A percentile compares a stretch with the other conserved stretches of the same genome.
Conservation (phyloP, 202 grass and related monocot genomes). For the Zoysia matrella region DNA sequence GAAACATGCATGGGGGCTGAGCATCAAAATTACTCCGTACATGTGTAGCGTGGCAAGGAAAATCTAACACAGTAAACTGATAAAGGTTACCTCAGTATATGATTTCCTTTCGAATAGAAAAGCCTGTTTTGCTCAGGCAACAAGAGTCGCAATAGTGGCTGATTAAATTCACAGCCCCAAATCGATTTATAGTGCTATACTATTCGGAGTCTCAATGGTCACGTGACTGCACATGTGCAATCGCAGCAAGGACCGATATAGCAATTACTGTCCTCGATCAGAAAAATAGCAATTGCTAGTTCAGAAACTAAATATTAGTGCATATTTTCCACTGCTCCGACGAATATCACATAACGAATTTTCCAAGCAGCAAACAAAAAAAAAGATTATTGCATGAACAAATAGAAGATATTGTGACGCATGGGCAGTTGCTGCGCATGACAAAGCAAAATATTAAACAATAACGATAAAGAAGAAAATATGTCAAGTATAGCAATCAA, state of each 20-base stretch:
- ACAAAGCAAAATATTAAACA: too few species aligned
- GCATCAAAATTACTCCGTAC: too few species aligned
- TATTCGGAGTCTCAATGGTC: not conserved
- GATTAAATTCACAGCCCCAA: not conserved
- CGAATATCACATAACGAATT: not conserved
- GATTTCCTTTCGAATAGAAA: not conserved
- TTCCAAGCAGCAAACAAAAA: not conserved
- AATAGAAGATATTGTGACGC: not conserved
- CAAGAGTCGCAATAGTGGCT: not conserved
- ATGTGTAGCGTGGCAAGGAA: not conserved
- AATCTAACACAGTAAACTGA: not conserved
- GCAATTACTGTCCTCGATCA: not conserved
- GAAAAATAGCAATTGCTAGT: not conserved
- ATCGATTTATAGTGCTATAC: not conserved
- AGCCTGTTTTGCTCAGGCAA: not conserved
- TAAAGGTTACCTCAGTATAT: not conserved
- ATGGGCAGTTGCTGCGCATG: not conserved
- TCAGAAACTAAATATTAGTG: not conserved
- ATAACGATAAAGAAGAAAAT: not conserved
- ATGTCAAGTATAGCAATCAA: too few species aligned
- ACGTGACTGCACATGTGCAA: not conserved
- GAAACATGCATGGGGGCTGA: too few species aligned
- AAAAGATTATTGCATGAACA: not conserved
- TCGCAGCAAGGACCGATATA: not conserved
- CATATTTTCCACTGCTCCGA: not conserved